phyloP scores from a whole-genome alignment of 805 yeast species.

The Suhomyces canberraensis region DNA sequence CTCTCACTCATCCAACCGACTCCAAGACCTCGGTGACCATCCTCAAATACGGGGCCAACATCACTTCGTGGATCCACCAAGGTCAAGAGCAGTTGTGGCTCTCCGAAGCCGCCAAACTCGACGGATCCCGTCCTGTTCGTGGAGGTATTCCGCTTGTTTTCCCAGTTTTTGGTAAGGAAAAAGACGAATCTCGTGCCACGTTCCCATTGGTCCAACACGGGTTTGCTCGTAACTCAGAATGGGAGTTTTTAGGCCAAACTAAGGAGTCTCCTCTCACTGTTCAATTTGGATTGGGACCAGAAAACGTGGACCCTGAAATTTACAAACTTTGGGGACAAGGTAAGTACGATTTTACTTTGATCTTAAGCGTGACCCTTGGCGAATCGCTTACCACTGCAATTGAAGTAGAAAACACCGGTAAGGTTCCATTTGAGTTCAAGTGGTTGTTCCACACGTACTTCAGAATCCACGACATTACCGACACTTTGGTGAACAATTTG shows the following conservation, averaged over 20 bases:
- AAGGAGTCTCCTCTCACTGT: constrained; percentile 61
- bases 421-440: constrained; percentile 72
- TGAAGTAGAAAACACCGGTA: constrained; percentile 72
- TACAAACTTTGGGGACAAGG: constrained; percentile 52
- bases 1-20: constrained; percentile 53
- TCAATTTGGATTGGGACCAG: constrained; percentile 90
- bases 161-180: constrained; percentile 83
- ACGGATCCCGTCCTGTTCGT: constrained; percentile 91
- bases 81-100: constrained; percentile 85
- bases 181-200: constrained; percentile 51
- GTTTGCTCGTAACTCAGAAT: constrained; percentile 81
- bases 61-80: constrained; percentile 69
- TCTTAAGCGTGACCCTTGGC: constrained; percentile 35
- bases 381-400: constrained; percentile 64
- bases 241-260: constrained; percentile 94
- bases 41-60: constrained; percentile 85
- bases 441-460: constrained; percentile 94
- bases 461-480: constrained; percentile 71
- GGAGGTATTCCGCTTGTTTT: constrained; percentile 97
- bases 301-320: constrained; percentile 63
- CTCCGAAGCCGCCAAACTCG: constrained; percentile 72
- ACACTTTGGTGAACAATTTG: constrained; percentile 72
- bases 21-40: constrained; percentile 59
- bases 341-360: constrained; percentile 61
- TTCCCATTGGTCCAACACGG: constrained; percentile 90